Evolutionary conservation across 768 basidiomycete genomes (phyloP), one percentile per base, ranked within the genome.

Genomic region (Daedalea quercina): DNA sequence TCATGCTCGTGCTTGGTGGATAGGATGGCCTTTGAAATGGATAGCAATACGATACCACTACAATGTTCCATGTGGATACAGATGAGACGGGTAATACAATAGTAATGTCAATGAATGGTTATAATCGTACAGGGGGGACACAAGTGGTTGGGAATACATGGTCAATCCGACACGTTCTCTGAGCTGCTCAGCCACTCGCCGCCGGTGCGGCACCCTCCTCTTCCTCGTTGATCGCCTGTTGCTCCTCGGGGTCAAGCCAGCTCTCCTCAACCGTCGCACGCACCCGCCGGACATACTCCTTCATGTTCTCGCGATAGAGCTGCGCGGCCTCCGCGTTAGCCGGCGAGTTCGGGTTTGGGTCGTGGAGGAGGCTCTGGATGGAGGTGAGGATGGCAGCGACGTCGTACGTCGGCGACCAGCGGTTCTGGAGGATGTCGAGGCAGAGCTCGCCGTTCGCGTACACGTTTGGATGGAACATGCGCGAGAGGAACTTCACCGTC

Each of bases 381-480:
- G 86, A 90, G 9, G 96, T 99, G 63, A 99, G 76, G 71, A 98
- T 97, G 25, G 96, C 96, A n/a, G 94, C 93, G 50, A 99, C 96
- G 65, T 99, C 96, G 70, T 99, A 99, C 1, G 96, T 98, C 6
- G 96, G 96, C 23, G 88, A 91, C 96, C 96, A 99, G 22, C 96
- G 79, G 67, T 99, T 99, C 74, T 99, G 96, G 33, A 99, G 79
- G 64, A 98, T 99, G 69, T 98, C 96, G 47, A 99, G 78, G 67
- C 96, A 99, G 49, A 99, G 87, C 67, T 98, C 95, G 56, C 96
- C 96, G 62, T 96, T 97, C 43, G 90, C 89, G 70, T 98, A 99
- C 9, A 99, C 94, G 72, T 98, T 99, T 0, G 96, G 96, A 67
- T 99, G 95, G 73, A 99, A 98, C 95, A 98, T 98, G 57, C 87